These are phyloP conservation scores for Lodderomyces elongisporus DNA, from an alignment of 1,139 yeast species.

Conservation along the genomic window DNA sequence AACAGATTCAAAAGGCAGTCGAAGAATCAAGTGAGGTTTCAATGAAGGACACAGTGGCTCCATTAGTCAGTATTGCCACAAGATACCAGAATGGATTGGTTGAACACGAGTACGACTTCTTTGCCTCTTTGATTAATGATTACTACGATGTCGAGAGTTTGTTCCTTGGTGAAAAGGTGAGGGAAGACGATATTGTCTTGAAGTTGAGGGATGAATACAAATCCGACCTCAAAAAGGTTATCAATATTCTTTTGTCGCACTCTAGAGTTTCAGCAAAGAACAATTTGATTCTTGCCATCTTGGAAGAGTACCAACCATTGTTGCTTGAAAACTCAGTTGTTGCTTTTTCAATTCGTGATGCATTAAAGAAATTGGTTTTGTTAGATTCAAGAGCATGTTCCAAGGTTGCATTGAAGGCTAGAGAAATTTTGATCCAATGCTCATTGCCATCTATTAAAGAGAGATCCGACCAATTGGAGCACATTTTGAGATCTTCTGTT, in stretches of 20 bases:
- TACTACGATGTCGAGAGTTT: conserved; percentile 74
- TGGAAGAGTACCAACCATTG: conserved; percentile 74
- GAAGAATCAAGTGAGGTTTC: conserved; percentile 48
- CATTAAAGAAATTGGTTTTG: conserved; percentile 76
- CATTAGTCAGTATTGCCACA: conserved; percentile 65
- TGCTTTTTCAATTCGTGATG: conserved; percentile 64
- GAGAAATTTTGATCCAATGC: conserved; percentile 94
- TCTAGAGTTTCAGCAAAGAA: conserved; percentile 92
- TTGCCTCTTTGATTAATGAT: conserved; percentile 63
- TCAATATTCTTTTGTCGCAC: conserved; percentile 74
- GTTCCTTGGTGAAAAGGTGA: conserved; percentile 67
- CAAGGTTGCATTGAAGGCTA: conserved; percentile 92
- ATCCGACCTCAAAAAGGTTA: conserved; percentile 69
- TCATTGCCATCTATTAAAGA: conserved; percentile 94
- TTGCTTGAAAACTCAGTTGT: conserved; percentile 63
- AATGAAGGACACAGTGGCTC: conserved; percentile 60
- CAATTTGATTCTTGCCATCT: conserved; percentile 78
- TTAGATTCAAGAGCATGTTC: conserved; percentile 86
- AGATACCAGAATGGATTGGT: conserved; percentile 71
- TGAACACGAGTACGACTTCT: conserved; percentile 77
- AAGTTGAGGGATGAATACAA: conserved; percentile 83
- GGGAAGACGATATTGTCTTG: conserved; percentile 86
- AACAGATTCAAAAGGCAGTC: conserved; percentile 51
- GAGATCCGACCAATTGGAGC: conserved; percentile 95
- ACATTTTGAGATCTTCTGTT: conserved; percentile 86